A percentile compares a stretch with the other conserved stretches of the same genome.
Evolutionary conservation across 2,329 filamentous ascomycete genomes (phyloP).

Genomic region (Fusarium sp.): DNA sequence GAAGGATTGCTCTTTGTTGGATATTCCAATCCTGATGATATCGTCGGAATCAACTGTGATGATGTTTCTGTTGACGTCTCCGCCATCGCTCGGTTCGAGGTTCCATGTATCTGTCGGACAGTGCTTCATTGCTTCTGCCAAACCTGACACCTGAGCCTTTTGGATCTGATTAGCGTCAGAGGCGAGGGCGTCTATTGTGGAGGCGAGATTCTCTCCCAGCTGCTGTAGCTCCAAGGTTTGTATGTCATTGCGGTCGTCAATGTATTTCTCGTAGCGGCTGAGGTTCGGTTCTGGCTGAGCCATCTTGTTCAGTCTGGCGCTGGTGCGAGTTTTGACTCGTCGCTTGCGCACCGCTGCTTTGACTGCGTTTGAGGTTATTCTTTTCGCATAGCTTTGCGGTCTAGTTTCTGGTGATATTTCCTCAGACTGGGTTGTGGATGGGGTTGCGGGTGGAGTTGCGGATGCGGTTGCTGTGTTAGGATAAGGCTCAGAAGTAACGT

Average conservation of each 20-base stretch:
- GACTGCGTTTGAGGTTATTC: fast-evolving
- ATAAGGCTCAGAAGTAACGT: not conserved
- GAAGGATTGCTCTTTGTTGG: not conserved
- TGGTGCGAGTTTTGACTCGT: not conserved
- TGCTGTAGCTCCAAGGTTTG: not conserved
- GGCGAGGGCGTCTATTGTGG: fast-evolving
- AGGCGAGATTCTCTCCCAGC: fast-evolving
- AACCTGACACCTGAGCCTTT: not conserved
- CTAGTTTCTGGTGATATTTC: not conserved
- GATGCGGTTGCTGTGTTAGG: not conserved
- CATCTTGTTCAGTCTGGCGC: not conserved
- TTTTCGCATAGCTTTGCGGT: not conserved
- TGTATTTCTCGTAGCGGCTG: not conserved
- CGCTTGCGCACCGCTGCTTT: not conserved
- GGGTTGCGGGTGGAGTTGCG: too few relatives aligned
- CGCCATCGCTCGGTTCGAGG: not conserved
- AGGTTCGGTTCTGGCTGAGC: not conserved
- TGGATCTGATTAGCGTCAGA: not conserved
- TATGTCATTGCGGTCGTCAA: not conserved
- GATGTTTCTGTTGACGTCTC: not conserved
- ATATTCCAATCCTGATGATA: not conserved
- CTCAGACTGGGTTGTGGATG: not conserved
- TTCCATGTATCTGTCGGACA: not conserved
- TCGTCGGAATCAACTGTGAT: not conserved
- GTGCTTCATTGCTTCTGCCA: not conserved